Base-by-base conservation (phyloP, 129 eudicot genomes). In the Apium graveolens region DNA sequence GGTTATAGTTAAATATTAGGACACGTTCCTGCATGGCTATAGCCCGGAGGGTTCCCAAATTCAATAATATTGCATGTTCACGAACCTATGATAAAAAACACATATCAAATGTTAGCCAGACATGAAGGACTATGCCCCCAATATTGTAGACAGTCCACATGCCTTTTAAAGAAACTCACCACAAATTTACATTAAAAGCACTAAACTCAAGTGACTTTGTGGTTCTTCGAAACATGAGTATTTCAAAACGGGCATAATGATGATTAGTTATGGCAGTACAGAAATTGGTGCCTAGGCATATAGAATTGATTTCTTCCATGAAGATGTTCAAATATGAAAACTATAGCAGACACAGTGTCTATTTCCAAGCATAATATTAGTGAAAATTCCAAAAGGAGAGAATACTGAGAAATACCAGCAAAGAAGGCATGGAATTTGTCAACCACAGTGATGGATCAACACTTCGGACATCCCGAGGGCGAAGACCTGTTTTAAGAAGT, bases 371-470 rank as follows among this genome's bases (percentile, higher is more conserved):
- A 72, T 72, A 72, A 72, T 41, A 0, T 14, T 20, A 42, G 53
- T 37, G 38, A 42, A 39, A 39, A 11, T 41, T 9, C 76, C 53
- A 72, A 72, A 72, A 39, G 16, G 5, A 39, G 1, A 41, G 31
- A 45, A 76, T 78, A 45, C 75, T 46, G 79, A 44, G 82, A 42
- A 60, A 13, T 90, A 95, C 99, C 99, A 96, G 86, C 84, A 96
- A 82, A 78, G 97, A 84, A 45, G 99, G 99, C 99, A 92, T 92
- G 41, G 97, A 79, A 80, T 96, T 96, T 81, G 95, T 96, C 81
- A 96, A 82, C 99, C 99, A 92, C 84, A 96, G 82, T 37, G 99
- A 92, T 53, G 99, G 99, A 83, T 96, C 97, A 82, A 96, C 99
- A 79, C 99, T 92, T 73, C 97, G 85, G 69, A 96, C 85, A 86